These are phyloP conservation scores for Blastomyces emzantsi DNA, from an alignment of 2,329 filamentous ascomycete genomes.

Conservation along the genomic window DNA sequence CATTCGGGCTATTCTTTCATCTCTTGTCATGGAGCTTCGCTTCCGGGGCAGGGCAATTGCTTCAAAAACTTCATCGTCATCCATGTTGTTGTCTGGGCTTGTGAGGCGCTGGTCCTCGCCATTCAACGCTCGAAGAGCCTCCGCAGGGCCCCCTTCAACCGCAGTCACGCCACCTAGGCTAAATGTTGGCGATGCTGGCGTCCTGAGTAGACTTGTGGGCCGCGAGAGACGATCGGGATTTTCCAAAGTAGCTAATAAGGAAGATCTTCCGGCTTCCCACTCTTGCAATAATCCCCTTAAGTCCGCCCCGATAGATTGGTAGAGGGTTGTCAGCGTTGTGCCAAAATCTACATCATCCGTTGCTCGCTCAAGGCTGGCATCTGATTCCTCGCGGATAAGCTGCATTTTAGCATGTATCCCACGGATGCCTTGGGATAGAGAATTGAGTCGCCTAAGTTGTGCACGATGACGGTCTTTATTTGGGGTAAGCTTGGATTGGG, in stretches of 20 bases:
- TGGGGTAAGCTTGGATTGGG: conserved; percentile 31
- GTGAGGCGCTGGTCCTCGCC: conserved; percentile 49
- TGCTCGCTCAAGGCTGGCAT: conserved; percentile 64
- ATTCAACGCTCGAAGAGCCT: conserved; percentile 69
- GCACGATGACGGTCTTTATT: conserved; percentile 75
- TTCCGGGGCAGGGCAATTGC: conserved; percentile 70
- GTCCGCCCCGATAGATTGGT: conserved; percentile 88
- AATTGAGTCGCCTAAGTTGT: conserved; percentile 80
- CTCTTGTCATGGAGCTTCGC: conserved; percentile 62
- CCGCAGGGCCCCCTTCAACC: conserved; percentile 49
- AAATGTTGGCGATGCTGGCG: conserved; percentile 38
- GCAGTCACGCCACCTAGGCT: conserved; percentile 40
- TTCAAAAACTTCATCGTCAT: conserved; percentile 78
- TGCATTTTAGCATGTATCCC: conserved; percentile 93
- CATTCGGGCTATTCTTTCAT: conserved; percentile 81
- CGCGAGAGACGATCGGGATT: conserved; percentile 51
- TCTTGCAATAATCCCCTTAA: conserved; percentile 69
- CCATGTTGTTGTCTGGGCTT: conserved; percentile 24
- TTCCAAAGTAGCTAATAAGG: conserved; percentile 71
- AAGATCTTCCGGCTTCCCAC: conserved; percentile 82
- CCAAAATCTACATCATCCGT: conserved; percentile 62
- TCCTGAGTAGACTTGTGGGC: conserved; percentile 35
- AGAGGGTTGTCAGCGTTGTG: conserved; percentile 72
- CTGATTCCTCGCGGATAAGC: conserved; percentile 81
- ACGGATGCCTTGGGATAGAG: conserved; percentile 80